A percentile compares a stretch with the other conserved stretches of the same genome.
Conservation (phyloP, 169 alveolate species). For the Babesia sp. region DNA sequence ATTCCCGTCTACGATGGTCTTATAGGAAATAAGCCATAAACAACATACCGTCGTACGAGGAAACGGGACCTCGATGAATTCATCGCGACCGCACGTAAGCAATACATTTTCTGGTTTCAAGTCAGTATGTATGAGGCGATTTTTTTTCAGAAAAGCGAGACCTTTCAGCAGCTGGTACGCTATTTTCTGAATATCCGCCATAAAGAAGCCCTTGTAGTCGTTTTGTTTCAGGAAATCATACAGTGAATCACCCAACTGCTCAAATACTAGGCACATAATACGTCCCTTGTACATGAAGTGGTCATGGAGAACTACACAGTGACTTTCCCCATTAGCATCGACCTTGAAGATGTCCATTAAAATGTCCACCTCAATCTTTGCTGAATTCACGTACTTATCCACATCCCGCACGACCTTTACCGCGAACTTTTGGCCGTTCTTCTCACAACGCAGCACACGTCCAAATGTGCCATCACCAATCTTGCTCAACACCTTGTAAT, state of each 20-base stretch:
- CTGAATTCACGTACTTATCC: conserved; percentile 92
- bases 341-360: conserved; percentile 82
- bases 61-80: conserved; percentile 71
- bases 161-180: conserved; percentile 92
- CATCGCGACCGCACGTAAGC: conserved; percentile 73
- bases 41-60: conserved; percentile 67
- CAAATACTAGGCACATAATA: conserved; percentile 93
- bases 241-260: conserved; percentile 93
- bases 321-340: conserved; percentile 84
- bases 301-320: conserved; percentile 87
- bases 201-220: conserved; percentile 90
- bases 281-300: conserved; percentile 84
- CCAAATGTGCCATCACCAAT: conserved; percentile 99
- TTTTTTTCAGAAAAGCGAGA: conserved; percentile 87
- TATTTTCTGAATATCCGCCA: conserved; percentile 87
- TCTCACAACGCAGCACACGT: conserved; percentile 90
- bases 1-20: conserved; percentile 48
- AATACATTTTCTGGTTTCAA: conserved; percentile 96
- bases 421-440: conserved; percentile 84
- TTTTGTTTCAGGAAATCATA: conserved; percentile 91
- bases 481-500: conserved; percentile 83
- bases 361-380: conserved; percentile 94
- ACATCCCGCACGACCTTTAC: conserved; percentile 92
- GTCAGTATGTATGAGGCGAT: conserved; percentile 96
- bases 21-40: background rate